A percentile compares a stretch with the other conserved stretches of the same genome.
These are phyloP conservation scores for Beauveria sp. DNA, from an alignment of 2,329 filamentous ascomycete genomes.

Conservation along the genomic window DNA sequence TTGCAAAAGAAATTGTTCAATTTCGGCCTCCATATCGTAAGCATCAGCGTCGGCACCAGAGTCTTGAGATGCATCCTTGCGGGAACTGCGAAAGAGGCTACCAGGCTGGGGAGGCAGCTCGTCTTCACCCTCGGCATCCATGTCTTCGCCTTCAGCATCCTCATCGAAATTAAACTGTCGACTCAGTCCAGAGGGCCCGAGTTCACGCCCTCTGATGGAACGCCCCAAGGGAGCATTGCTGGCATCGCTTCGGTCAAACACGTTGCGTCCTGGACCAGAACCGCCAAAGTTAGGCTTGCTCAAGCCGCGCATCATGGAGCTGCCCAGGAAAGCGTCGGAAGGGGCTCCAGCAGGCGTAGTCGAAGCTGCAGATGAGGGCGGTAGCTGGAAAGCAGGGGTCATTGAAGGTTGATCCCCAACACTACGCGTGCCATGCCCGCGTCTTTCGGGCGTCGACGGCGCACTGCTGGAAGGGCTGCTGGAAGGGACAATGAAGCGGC, in stretches of 20 bases:
- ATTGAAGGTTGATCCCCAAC: slow-evolving; percentile 42
- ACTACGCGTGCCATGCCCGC: slow-evolving; percentile 28
- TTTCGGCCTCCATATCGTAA: slow-evolving; percentile 28
- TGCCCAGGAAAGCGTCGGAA: slow-evolving; percentile 46
- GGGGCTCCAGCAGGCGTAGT: slow-evolving; percentile 51
- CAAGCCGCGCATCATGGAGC: slow-evolving; percentile 42
- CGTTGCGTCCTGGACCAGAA: slow-evolving; percentile 26
- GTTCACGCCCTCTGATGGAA: slow-evolving; percentile 34
- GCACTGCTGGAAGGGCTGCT: slow-evolving; percentile 34
- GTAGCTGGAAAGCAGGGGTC: slow-evolving; percentile 45
- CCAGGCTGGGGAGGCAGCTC: slow-evolving; percentile 25
- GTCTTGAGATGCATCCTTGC: slow-evolving; percentile 3
- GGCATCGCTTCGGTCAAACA: slow-evolving; percentile 30
- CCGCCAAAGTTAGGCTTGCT: slow-evolving; percentile 31
- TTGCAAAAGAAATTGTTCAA: slow-evolving; percentile 28
- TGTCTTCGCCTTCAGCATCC: slow-evolving; percentile 22
- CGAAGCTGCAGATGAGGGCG: slow-evolving; percentile 44
- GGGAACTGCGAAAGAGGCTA: slow-evolving; percentile 26
- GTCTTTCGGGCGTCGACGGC: slow-evolving; percentile 43
- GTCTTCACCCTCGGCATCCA: slow-evolving; percentile 27
- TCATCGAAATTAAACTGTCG: slow-evolving; percentile 29
- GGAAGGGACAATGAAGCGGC: slow-evolving; percentile 35
- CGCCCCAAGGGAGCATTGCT: slow-evolving; percentile 40
- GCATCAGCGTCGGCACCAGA: slow-evolving; percentile 20
- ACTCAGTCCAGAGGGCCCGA: slow-evolving; percentile 46